phyloP scores from a whole-genome alignment of 2,329 filamentous ascomycete species.

The Alternaria postmessia region DNA sequence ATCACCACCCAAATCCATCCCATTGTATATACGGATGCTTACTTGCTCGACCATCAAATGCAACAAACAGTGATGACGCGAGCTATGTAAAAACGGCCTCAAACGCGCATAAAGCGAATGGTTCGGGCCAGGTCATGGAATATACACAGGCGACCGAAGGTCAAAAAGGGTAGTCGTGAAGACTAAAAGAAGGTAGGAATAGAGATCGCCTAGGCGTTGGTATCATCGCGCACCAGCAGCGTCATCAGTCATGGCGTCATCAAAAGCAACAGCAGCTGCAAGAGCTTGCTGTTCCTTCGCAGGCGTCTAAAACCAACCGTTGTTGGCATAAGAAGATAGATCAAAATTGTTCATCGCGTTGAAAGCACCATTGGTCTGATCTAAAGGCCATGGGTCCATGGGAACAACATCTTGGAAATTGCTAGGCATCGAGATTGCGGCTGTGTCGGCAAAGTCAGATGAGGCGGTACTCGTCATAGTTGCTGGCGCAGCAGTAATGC shows the following conservation, averaged over 20 bases:
- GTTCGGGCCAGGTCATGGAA: constrained; percentile 38
- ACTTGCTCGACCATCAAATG: constrained; percentile 18
- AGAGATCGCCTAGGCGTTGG: constrained; percentile 30
- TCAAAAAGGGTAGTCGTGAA: constrained; percentile 31
- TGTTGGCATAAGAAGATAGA: constrained; percentile 35
- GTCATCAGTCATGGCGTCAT: constrained; percentile 51
- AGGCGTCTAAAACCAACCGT: constrained; percentile 45
- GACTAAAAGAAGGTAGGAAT: constrained; percentile 30
- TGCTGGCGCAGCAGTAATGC: constrained; percentile 29
- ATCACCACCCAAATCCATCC: constrained; percentile 25
- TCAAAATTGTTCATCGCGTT: constrained; percentile 36
- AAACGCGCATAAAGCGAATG: constrained; percentile 26
- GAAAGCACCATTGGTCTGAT: constrained; percentile 37
- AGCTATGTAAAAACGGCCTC: constrained; percentile 34
- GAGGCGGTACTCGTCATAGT: constrained; percentile 34
- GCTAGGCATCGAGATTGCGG: constrained; percentile 45
- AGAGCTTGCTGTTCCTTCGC: constrained; percentile 23
- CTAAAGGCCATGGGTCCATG: constrained; percentile 44
- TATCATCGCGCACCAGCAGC: constrained; percentile 42
- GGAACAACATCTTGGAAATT: constrained; percentile 39
- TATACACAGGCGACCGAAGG: constrained; percentile 49
- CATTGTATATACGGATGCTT: constrained; percentile 31
- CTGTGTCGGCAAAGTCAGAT: constrained; percentile 37
- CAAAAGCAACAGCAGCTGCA: constrained; percentile 28
- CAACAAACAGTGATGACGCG: constrained; percentile 14